phyloP scores from a whole-genome alignment of 2,329 filamentous ascomycete species.

The Talaromyces albobiverticillius region DNA sequence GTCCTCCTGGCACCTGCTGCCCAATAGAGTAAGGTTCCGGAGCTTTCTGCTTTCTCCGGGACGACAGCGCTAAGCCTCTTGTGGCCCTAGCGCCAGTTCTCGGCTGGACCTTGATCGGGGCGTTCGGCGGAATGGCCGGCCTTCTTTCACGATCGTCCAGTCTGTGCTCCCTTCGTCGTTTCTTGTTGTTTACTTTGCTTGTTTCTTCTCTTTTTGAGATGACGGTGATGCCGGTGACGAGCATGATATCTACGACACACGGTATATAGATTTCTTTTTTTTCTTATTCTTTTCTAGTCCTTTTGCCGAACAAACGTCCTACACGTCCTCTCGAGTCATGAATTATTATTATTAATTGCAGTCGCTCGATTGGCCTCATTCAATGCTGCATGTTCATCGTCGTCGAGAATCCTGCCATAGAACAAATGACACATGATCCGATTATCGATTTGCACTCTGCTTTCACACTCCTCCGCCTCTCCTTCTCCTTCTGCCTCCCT shows the following conservation, averaged over 20 bases:
- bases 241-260: neutral
- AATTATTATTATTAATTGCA: neutral
- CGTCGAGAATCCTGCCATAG: no score
- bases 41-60: neutral
- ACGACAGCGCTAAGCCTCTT: neutral
- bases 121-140: constrained; percentile 5
- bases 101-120: constrained; percentile 6
- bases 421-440: no score
- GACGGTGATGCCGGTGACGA: no score
- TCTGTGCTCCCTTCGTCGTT: neutral
- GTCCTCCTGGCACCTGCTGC: neutral
- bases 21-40: neutral
- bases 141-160: no score
- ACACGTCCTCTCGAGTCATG: neutral
- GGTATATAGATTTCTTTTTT: neutral
- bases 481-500: neutral
- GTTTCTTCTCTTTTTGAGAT: no score
- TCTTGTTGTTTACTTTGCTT: neutral
- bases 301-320: no score
- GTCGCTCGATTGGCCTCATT: neutral
- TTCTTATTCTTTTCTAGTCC: neutral
- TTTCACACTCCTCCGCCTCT: neutral
- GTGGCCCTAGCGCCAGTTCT: neutral
- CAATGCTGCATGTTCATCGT: neutral
- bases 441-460: no score